phyloP scores from a whole-genome alignment of 192 early-diverging fungal genomes.

The Phlyctochytrium planicorne region DNA sequence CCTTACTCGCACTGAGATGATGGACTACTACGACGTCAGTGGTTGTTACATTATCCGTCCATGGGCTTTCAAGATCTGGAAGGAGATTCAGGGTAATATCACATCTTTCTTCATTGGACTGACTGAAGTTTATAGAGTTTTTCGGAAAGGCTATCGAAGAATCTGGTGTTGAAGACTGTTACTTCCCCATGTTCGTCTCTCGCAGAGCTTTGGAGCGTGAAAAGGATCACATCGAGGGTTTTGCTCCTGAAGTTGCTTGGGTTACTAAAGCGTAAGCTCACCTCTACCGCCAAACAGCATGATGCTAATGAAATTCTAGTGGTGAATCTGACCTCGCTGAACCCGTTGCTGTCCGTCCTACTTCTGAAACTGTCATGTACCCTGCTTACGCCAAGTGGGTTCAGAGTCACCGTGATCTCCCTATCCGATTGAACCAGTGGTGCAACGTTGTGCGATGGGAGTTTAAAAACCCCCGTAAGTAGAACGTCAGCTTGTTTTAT shows the following conservation, averaged over 20 bases:
- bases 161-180: slow-evolving; percentile 93
- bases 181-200: slow-evolving; percentile 99
- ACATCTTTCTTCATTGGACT: slow-evolving; percentile 9
- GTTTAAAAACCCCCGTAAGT: slow-evolving; percentile 96
- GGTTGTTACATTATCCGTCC: slow-evolving; percentile 99
- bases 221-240: slow-evolving; percentile 99
- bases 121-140: slow-evolving; percentile 56
- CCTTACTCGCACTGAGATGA: slow-evolving; percentile 90
- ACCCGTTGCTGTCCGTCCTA: slow-evolving; percentile 98
- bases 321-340: slow-evolving; percentile 89
- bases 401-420: slow-evolving; percentile 93
- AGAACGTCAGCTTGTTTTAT: slow-evolving; percentile 13
- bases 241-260: slow-evolving; percentile 99
- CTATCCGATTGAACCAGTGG: slow-evolving; percentile 98
- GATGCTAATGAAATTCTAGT: slow-evolving; percentile 18
- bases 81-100: slow-evolving; percentile 80
- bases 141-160: slow-evolving; percentile 88
- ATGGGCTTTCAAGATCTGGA: slow-evolving; percentile 94
- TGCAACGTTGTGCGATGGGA: slow-evolving; percentile 99
- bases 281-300: background rate
- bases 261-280: slow-evolving; percentile 81
- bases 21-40: slow-evolving; percentile 97
- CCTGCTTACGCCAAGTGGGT: slow-evolving; percentile 99
- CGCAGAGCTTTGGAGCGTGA: slow-evolving; percentile 83
- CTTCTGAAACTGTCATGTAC: slow-evolving; percentile 99